phyloP scores from a whole-genome alignment of 1,284 basidiomycete genomes.

The Malassezia obtusa region DNA sequence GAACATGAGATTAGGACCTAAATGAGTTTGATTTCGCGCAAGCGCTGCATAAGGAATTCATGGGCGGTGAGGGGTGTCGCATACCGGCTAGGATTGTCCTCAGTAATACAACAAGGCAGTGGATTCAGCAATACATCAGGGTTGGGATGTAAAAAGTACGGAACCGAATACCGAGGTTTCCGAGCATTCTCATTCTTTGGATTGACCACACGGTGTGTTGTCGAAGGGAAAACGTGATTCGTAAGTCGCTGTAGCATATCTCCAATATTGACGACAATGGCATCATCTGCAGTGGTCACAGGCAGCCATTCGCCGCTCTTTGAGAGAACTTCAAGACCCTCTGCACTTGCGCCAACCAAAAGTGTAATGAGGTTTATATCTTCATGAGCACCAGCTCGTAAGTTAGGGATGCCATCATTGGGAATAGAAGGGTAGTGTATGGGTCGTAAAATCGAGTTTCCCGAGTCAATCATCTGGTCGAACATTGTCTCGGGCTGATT shows the following conservation, averaged over 20 bases:
- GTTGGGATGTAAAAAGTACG: conserved; percentile 12
- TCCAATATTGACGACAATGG: conserved; percentile 12
- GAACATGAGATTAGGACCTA: background rate
- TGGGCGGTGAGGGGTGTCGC: conserved; percentile 2
- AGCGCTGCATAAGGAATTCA: conserved; percentile 9
- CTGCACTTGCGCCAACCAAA: conserved; percentile 10
- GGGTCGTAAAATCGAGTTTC: conserved; percentile 8
- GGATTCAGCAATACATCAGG: conserved; percentile 6
- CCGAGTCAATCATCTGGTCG: conserved; percentile 2
- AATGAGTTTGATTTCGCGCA: conserved; percentile 7
- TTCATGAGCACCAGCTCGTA: conserved; percentile 7
- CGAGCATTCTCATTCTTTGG: background rate
- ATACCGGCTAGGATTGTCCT: conserved; percentile 3
- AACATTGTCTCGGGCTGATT: conserved; percentile 4
- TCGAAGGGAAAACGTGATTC: conserved; percentile 9
- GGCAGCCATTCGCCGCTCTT: conserved; percentile 5
- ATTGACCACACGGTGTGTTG: conserved; percentile 11
- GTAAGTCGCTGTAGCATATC: conserved; percentile 13
- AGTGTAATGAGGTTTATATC: conserved; percentile 12
- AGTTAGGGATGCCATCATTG: background rate
- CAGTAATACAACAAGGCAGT: conserved; percentile 4
- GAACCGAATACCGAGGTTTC: conserved; percentile 5
- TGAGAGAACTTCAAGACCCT: conserved; percentile 8
- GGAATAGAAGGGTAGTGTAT: conserved; percentile 4
- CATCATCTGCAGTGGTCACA: conserved; percentile 4